These are phyloP conservation scores for Tuber brumale DNA, from an alignment of 495 filamentous ascomycete genomes.

Conservation along the genomic window DNA sequence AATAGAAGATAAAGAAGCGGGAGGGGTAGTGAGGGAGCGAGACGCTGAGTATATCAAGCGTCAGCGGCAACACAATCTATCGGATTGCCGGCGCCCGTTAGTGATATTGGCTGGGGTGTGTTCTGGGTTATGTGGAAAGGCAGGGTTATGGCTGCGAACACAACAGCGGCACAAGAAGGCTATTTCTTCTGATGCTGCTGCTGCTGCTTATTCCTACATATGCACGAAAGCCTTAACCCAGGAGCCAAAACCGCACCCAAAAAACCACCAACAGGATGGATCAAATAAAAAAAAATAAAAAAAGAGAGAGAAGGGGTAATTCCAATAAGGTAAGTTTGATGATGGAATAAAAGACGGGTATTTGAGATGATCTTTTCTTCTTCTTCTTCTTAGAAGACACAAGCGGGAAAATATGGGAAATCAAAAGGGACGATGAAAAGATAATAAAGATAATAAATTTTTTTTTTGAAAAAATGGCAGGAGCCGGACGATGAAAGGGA, in stretches of 20 bases:
- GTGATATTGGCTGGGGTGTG: background rate
- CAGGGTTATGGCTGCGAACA: background rate
- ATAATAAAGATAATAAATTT: background rate
- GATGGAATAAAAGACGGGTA: background rate
- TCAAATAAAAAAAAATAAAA: background rate
- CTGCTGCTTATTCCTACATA: background rate
- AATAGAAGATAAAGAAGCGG: slow-evolving; percentile 6
- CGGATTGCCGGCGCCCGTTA: slow-evolving; percentile 6
- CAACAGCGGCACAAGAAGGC: slow-evolving; percentile 2
- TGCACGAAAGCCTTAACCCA: slow-evolving; percentile 4
- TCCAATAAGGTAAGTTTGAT: slow-evolving; percentile 1
- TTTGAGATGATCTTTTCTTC: background rate
- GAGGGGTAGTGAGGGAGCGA: slow-evolving; percentile 16
- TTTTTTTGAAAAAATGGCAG: background rate
- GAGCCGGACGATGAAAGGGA: background rate
- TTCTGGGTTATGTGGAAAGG: background rate
- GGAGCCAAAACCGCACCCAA: slow-evolving; percentile 1
- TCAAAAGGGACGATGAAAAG: background rate
- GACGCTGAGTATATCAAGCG: slow-evolving; percentile 31
- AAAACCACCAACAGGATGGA: background rate
- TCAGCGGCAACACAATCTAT: slow-evolving; percentile 24
- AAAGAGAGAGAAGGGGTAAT: background rate
- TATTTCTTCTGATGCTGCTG: background rate
- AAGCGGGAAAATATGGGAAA: background rate
- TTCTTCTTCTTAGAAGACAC: background rate